A percentile compares a stretch with the other conserved stretches of the same genome.
These are phyloP conservation scores for Tephrocybe sp. DNA, from an alignment of 768 basidiomycete genomes.

Conservation along the genomic window DNA sequence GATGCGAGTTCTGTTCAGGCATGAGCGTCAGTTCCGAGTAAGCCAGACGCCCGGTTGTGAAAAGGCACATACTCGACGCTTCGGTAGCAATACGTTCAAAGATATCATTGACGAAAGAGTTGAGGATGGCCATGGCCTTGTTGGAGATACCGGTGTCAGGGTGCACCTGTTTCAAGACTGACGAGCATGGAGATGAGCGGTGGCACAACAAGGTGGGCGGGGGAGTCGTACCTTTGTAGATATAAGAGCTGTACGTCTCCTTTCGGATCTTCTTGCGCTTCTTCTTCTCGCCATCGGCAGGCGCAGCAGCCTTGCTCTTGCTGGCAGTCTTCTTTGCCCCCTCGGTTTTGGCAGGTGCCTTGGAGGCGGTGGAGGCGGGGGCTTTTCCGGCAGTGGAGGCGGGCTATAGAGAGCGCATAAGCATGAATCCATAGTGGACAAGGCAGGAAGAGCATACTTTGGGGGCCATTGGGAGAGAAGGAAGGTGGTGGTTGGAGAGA, in stretches of 20 bases:
- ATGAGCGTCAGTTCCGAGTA: background rate
- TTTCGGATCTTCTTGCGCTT: conserved; percentile 78
- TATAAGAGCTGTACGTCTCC: conserved; percentile 85
- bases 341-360: conserved; percentile 52
- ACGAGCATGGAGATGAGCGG: conserved; percentile 6
- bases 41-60: background rate
- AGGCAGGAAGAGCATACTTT: conserved; percentile 6
- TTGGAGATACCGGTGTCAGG: conserved; percentile 93
- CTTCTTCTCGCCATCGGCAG: conserved; percentile 72
- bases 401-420: conserved; percentile 9
- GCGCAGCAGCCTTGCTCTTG: conserved; percentile 29
- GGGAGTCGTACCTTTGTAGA: conserved; percentile 65
- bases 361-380: conserved; percentile 26
- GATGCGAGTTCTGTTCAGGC: conserved; percentile 62
- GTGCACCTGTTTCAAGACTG: conserved; percentile 89
- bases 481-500: conserved; percentile 13
- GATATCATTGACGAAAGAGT: conserved; percentile 85
- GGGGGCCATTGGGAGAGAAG: conserved; percentile 12
- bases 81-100: conserved; percentile 80
- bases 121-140: conserved; percentile 83
- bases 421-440: background rate
- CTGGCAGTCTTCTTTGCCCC: conserved; percentile 53
- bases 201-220: background rate
- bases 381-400: conserved; percentile 19
- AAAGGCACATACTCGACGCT: conserved; percentile 56